Base-by-base conservation (phyloP, 2,329 filamentous ascomycete genomes). In the Endocalyx cinctus region DNA sequence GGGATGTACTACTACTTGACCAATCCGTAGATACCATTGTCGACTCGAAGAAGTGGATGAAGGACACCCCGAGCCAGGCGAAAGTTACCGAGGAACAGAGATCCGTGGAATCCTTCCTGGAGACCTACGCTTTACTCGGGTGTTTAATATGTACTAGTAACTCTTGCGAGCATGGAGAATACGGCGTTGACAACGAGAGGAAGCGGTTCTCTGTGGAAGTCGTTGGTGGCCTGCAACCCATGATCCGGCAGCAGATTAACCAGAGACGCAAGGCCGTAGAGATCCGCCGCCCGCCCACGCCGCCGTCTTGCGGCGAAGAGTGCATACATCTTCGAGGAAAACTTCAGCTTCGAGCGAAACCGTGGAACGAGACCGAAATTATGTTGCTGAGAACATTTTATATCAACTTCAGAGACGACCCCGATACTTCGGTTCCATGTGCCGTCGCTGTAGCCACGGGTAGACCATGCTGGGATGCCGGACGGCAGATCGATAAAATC, bases 161-260 rank as follows among this genome's bases (percentile, higher is more conserved):
- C 50, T 76, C 74, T 10, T 79, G 75, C 38, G 75, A 79, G 46
- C 75, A 79, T 41, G 75, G 74, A 28, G 74, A 77, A 34, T 77
- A 76, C 32, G 70, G 74, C 34, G 52, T 57, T 6, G 68, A 70
- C 31, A 72, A 73, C 38, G 72, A 75, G 45, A 64, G 69, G 20
- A 70, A 66, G 29, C 59, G 67, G 4, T 72, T 77, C 46, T 74
- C 71, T 4, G 59, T 77, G n/a, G 66, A 70, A 23, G 48, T 54
- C 33, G 52, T 59, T n/a, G 60, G 54, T 10, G 59, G 61, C 11
- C 41, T 64, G 11, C 52, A 52, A 11, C 53, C 51, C 15, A 55
- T 48, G 57, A 57, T 57, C 39, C 50, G 37, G 33, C 54, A 40
- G 44, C 55, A 48, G 29, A 38, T 54, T 23, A 38, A 35, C 10